These are phyloP conservation scores for Komagataella ulmi DNA, from an alignment of 805 yeast species.

Conservation along the genomic window DNA sequence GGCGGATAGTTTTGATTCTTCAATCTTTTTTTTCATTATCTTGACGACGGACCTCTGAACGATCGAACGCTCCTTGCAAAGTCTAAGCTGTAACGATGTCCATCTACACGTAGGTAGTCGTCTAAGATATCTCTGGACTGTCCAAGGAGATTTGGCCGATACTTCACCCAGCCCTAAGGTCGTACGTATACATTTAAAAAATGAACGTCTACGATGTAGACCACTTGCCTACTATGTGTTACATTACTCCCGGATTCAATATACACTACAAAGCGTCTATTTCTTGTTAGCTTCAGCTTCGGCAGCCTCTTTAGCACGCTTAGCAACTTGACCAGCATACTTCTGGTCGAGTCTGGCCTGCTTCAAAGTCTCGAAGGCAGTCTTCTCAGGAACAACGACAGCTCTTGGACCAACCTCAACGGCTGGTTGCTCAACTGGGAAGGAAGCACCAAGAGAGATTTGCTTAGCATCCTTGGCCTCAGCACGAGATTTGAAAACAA, in stretches of 20 bases:
- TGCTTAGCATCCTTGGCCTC: slow-evolving; percentile 67
- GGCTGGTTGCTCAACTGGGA: slow-evolving; percentile 83
- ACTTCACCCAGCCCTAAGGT: too few species aligned
- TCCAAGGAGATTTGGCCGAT: too few species aligned
- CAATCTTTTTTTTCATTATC: neutral
- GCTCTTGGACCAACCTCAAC: slow-evolving; percentile 77
- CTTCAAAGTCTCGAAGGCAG: slow-evolving; percentile 93
- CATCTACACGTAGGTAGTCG: too few species aligned
- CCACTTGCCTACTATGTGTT: neutral
- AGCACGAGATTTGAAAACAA: slow-evolving; percentile 87
- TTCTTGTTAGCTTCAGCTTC: slow-evolving; percentile 99
- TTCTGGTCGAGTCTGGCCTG: slow-evolving; percentile 89
- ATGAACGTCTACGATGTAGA: neutral
- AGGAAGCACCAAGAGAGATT: slow-evolving; percentile 58
- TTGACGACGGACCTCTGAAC: neutral
- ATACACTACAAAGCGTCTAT: slow-evolving; percentile 24
- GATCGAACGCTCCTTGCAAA: neutral
- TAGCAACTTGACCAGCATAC: slow-evolving; percentile 91
- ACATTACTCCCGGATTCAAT: neutral
- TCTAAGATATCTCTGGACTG: too few species aligned
- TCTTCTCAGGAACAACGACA: slow-evolving; percentile 55
- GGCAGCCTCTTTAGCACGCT: slow-evolving; percentile 94
- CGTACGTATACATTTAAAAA: too few species aligned
- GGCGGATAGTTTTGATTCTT: neutral
- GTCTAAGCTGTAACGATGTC: neutral